phyloP scores from a whole-genome alignment of 352 stramenopile genomes.

The Phytopythium kandeliae region DNA sequence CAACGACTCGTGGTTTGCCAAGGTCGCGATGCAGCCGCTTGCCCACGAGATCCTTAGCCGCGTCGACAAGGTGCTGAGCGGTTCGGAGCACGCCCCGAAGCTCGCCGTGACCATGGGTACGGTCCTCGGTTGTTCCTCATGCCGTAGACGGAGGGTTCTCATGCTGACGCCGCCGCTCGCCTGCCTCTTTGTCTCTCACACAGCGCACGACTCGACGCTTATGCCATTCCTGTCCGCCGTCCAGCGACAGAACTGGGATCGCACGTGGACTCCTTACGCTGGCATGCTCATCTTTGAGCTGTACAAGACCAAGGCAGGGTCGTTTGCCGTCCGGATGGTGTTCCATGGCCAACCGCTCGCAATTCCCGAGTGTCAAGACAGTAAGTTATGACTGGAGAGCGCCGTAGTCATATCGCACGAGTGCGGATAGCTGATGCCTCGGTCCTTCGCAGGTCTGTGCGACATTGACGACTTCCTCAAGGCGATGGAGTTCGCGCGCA shows the following conservation, averaged over 20 bases:
- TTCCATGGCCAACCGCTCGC: slow-evolving; percentile 70
- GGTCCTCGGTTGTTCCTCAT: not conserved
- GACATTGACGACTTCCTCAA: slow-evolving; percentile 54
- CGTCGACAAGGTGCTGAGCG: slow-evolving; percentile 46
- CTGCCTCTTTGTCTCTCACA: not conserved
- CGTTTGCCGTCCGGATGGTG: slow-evolving; percentile 54
- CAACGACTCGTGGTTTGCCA: slow-evolving; percentile 80
- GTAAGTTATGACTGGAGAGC: too few species aligned
- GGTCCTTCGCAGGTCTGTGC: slow-evolving; percentile 32
- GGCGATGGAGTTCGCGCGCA: slow-evolving; percentile 54
- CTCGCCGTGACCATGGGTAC: slow-evolving; percentile 77
- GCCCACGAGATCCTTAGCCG: slow-evolving; percentile 60
- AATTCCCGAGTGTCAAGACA: slow-evolving; percentile 68
- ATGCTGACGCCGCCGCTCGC: not conserved
- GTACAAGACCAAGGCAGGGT: slow-evolving; percentile 67
- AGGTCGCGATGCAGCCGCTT: slow-evolving; percentile 83
- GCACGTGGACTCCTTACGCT: slow-evolving; percentile 81
- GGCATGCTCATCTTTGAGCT: slow-evolving; percentile 71
- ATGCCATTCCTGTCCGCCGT: slow-evolving; percentile 79
- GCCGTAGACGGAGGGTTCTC: too few species aligned
- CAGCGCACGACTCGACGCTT: slow-evolving; percentile 77
- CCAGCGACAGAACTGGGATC: slow-evolving; percentile 70
- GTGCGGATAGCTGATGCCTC: not conserved
- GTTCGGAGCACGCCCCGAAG: slow-evolving; percentile 31
- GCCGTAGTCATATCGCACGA: too few species aligned